Percentiles rank a stretch among this genome's conserved stretches.
Evolutionary conservation across 140 eudicot genomes (phyloP).

Genomic region (Flaveria floridana): DNA sequence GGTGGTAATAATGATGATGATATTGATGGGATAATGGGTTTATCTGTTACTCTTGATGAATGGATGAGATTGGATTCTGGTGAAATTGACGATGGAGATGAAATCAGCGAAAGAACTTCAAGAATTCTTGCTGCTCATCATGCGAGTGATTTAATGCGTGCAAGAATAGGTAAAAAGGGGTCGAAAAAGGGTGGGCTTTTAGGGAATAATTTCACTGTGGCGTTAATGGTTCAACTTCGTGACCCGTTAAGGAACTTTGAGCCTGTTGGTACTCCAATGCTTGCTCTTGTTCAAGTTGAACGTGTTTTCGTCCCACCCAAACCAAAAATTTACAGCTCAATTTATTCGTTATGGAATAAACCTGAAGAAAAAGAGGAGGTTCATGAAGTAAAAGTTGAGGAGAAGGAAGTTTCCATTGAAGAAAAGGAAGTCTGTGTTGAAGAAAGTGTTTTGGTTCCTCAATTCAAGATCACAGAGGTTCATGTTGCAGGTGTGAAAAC

Average conservation of each 20-base stretch:
- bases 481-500: slow-evolving; percentile 82
- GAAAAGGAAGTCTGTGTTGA: slow-evolving; percentile 45
- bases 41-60: slow-evolving; percentile 83
- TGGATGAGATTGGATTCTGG: slow-evolving; percentile 97
- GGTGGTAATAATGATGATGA: slow-evolving; percentile 31
- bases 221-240: slow-evolving; percentile 88
- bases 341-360: slow-evolving; percentile 34
- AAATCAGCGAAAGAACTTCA: slow-evolving; percentile 72
- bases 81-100: slow-evolving; percentile 63
- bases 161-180: slow-evolving; percentile 56
- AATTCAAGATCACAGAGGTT: slow-evolving; percentile 68
- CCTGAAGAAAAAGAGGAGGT: slow-evolving; percentile 51
- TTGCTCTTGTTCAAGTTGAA: slow-evolving; percentile 88
- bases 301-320: slow-evolving; percentile 79
- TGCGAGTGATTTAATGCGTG: slow-evolving; percentile 61
- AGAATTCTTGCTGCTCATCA: slow-evolving; percentile 94
- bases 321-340: slow-evolving; percentile 58
- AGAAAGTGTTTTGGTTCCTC: slow-evolving; percentile 43
- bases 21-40: slow-evolving; percentile 80
- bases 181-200: slow-evolving; percentile 71
- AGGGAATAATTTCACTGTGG: slow-evolving; percentile 86
- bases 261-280: slow-evolving; percentile 96
- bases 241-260: slow-evolving; percentile 85
- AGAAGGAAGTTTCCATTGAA: slow-evolving; percentile 31
- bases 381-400: slow-evolving; percentile 45